These are phyloP conservation scores for Cytospora piceae DNA, from an alignment of 2,329 filamentous ascomycete genomes.

Conservation along the genomic window DNA sequence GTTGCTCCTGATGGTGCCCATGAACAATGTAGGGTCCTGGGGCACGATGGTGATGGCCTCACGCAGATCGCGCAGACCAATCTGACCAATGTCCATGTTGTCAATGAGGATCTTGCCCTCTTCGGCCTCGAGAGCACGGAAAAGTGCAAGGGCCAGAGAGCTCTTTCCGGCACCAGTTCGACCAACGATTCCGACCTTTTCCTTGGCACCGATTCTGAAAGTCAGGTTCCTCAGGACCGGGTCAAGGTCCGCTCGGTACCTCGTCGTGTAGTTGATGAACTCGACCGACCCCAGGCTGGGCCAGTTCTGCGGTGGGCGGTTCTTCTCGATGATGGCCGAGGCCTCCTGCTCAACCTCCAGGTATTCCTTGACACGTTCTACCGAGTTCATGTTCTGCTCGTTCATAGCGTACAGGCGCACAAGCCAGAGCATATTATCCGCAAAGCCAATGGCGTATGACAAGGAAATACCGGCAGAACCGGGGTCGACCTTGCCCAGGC, in stretches of 20 bases:
- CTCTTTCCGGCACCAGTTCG: constrained; percentile 96
- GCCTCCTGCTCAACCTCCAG: constrained; percentile 96
- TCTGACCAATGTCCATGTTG: constrained; percentile 83
- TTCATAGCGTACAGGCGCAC: constrained; percentile 92
- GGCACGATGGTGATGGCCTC: constrained; percentile 97
- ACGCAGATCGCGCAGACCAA: constrained; percentile 90
- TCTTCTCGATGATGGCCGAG: constrained; percentile 73
- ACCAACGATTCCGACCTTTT: constrained; percentile 96
- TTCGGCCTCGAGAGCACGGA: constrained; percentile 91
- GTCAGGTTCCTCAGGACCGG: constrained; percentile 81
- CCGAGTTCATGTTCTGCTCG: constrained; percentile 99
- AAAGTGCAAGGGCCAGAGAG: constrained; percentile 88
- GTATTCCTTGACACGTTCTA: constrained; percentile 97
- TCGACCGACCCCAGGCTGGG: constrained; percentile 83
- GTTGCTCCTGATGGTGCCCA: constrained; percentile 87
- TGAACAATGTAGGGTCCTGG: constrained; percentile 94
- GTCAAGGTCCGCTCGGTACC: constrained; percentile 86
- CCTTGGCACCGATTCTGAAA: constrained; percentile 81
- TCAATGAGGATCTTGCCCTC: constrained; percentile 89
- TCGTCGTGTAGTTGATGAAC: constrained; percentile 86
- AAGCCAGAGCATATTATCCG: constrained; percentile 95
- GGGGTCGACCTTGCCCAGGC: constrained; percentile 80
- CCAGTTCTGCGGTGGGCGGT: constrained; percentile 79
- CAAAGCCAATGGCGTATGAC: constrained; percentile 95
- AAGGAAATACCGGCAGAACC: constrained; percentile 92